Conservation (phyloP, 2,329 filamentous ascomycete species). For the Ophiobolus disseminans region DNA sequence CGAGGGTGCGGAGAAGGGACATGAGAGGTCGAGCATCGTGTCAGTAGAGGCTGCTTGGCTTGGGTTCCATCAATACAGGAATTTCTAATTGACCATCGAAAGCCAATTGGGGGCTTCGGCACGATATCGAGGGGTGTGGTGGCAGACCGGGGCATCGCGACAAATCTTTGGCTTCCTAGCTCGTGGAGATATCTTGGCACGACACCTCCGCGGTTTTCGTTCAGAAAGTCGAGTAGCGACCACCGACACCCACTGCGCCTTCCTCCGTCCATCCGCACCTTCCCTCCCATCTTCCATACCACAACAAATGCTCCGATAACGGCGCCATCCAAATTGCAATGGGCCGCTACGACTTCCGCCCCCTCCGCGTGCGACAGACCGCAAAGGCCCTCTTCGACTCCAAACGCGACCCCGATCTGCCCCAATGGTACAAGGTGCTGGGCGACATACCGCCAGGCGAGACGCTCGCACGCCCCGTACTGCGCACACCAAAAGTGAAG, state of each 20-base stretch:
- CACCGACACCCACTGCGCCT: constrained; percentile 11
- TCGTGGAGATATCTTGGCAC: constrained; percentile 17
- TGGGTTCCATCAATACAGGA: constrained; percentile 21
- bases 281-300: background rate
- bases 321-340: constrained; percentile 39
- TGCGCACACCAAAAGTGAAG: constrained; percentile 55
- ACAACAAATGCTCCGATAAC: background rate
- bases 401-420: constrained; percentile 50
- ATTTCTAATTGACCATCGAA: constrained; percentile 14
- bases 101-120: constrained; percentile 23
- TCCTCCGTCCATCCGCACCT: background rate
- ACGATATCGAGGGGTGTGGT: constrained; percentile 2
- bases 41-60: constrained; percentile 35
- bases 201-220: constrained; percentile 46
- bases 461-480: constrained; percentile 63
- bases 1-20: constrained; percentile 65
- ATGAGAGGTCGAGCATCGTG: constrained; percentile 70
- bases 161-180: constrained; percentile 14
- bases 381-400: constrained; percentile 58
- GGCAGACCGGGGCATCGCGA: constrained; percentile 6
- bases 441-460: constrained; percentile 66
- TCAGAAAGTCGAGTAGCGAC: constrained; percentile 5
- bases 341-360: constrained; percentile 60
- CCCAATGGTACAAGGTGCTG: constrained; percentile 65
- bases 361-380: constrained; percentile 61